A percentile compares a stretch with the other conserved stretches of the same genome.
phyloP scores from a whole-genome alignment of 2,329 filamentous ascomycete genomes.

The Apiospora rasikravindrae region DNA sequence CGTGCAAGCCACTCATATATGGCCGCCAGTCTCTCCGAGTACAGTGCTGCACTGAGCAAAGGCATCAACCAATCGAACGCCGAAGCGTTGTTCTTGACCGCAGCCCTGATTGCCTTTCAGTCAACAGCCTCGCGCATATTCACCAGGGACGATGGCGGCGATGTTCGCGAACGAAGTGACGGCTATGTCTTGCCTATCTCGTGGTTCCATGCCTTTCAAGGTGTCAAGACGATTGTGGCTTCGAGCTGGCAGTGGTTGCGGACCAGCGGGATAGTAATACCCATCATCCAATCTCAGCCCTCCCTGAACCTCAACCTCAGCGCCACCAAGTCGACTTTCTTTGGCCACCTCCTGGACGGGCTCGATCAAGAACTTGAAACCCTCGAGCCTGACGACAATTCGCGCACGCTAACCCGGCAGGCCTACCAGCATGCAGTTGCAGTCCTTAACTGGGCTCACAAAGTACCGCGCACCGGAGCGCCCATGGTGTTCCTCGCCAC shows the following conservation, averaged over 20 bases:
- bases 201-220: constrained; percentile 72
- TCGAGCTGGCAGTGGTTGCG: constrained; percentile 69
- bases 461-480: constrained; percentile 62
- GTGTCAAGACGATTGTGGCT: constrained; percentile 68
- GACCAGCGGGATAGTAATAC: constrained; percentile 60
- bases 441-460: constrained; percentile 70
- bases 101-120: constrained; percentile 70
- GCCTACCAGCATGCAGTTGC: constrained; percentile 69
- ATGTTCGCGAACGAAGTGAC: constrained; percentile 43
- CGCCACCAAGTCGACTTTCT: constrained; percentile 60
- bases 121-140: constrained; percentile 68
- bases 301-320: constrained; percentile 65
- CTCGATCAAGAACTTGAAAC: constrained; percentile 59
- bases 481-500: constrained; percentile 69
- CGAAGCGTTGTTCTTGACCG: constrained; percentile 66
- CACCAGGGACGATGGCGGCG: constrained; percentile 57
- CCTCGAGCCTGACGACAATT: constrained; percentile 31
- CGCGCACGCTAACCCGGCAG: constrained; percentile 47
- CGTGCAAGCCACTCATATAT: constrained; percentile 69
- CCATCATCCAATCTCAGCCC: constrained; percentile 68
- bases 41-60: constrained; percentile 59
- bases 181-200: constrained; percentile 64
- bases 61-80: constrained; percentile 65
- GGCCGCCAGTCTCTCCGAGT: constrained; percentile 66
- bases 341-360: constrained; percentile 63